Percentiles rank a stretch among this genome's conserved stretches.
Evolutionary conservation across 1,139 yeast species (phyloP).

Genomic region (Meyerozyma carpophila): DNA sequence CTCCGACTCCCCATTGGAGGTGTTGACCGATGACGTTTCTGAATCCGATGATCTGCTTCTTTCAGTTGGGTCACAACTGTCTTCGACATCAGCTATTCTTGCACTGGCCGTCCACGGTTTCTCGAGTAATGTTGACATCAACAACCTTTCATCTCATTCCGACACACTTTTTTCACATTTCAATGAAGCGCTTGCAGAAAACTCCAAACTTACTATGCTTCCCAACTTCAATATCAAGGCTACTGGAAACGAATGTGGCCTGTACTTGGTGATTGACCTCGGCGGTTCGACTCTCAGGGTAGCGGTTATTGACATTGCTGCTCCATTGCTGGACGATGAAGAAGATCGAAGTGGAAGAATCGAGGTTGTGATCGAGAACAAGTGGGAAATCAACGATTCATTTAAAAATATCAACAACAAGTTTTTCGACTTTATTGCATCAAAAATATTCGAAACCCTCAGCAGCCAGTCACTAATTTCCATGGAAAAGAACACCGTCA

Average conservation of each 20-base stretch:
- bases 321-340: constrained; percentile 6
- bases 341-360: constrained; percentile 17
- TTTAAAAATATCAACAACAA: constrained; percentile 30
- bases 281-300: constrained; percentile 54
- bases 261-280: constrained; percentile 43
- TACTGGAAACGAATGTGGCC: constrained; percentile 39
- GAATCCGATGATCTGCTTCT: constrained; percentile 1
- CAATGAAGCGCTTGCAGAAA: constrained; percentile 23
- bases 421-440: constrained; percentile 39
- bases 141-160: not conserved
- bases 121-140: not conserved
- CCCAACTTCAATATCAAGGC: constrained; percentile 41
- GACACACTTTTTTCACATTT: constrained; percentile 8
- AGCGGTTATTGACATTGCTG: constrained; percentile 36
- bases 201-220: constrained; percentile 39
- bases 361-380: constrained; percentile 26
- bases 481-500: constrained; percentile 11
- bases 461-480: constrained; percentile 17
- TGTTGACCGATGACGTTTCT: not conserved
- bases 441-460: constrained; percentile 28
- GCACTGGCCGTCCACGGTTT: not conserved
- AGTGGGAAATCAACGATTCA: constrained; percentile 38
- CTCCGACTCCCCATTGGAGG: not conserved
- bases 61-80: not conserved
- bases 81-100: not conserved